These are phyloP conservation scores for Sphaerulina populicola DNA, from an alignment of 2,329 filamentous ascomycete genomes.

Conservation along the genomic window DNA sequence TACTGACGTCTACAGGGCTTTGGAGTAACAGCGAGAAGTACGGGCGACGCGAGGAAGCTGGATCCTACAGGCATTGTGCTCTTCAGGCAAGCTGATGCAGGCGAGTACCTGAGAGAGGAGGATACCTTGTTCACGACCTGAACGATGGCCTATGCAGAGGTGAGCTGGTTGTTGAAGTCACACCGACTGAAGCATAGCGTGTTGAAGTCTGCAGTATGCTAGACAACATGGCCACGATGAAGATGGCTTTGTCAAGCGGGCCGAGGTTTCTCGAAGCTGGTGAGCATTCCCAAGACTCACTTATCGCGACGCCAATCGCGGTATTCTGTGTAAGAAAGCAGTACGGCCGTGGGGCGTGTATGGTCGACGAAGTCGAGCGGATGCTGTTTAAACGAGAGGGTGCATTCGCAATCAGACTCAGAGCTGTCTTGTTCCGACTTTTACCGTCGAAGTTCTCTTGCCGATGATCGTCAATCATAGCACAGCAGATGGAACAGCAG, in stretches of 20 bases:
- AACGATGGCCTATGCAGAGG: slow-evolving; percentile 2
- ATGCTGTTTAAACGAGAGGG: neutral
- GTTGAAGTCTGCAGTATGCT: neutral
- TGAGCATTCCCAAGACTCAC: no score
- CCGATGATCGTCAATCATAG: neutral
- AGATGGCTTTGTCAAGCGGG: neutral
- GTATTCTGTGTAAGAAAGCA: no score
- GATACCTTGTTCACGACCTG: slow-evolving; percentile 54
- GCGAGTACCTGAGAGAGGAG: slow-evolving; percentile 85
- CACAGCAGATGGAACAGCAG: neutral
- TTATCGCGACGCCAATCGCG: no score
- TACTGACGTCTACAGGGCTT: slow-evolving; percentile 57
- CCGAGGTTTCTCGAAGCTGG: no score
- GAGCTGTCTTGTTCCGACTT: neutral
- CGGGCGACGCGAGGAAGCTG: slow-evolving; percentile 69
- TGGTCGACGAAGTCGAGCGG: neutral
- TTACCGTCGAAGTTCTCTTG: neutral
- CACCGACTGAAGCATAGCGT: neutral
- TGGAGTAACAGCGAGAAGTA: slow-evolving; percentile 80
- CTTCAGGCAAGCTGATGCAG: slow-evolving; percentile 87
- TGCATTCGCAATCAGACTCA: neutral
- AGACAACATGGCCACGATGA: neutral
- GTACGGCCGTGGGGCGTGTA: no score
- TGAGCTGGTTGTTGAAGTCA: neutral
- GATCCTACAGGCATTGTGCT: slow-evolving; percentile 85